Evolutionary conservation across 2,329 filamentous ascomycete genomes (phyloP).

Genomic region (Pyrenochaeta sp.): DNA sequence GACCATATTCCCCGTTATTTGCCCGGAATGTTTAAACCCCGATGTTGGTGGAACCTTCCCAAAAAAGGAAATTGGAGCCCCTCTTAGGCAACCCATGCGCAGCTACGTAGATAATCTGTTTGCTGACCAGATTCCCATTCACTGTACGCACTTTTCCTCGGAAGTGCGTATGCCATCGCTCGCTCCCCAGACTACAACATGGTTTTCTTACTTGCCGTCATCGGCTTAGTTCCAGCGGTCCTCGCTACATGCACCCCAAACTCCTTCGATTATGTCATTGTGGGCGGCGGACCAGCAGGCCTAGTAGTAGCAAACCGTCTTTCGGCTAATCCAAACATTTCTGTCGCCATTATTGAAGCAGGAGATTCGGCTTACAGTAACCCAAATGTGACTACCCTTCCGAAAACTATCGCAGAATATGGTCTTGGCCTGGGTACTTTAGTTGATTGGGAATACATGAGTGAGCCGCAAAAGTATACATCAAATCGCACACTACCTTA

Average conservation of each 20-base stretch:
- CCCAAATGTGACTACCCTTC: slow-evolving; percentile 38
- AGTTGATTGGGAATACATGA: slow-evolving; percentile 55
- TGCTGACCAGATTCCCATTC: background rate
- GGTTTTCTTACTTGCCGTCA: background rate
- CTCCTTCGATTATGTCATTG: slow-evolving; percentile 44
- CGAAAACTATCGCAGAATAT: slow-evolving; percentile 28
- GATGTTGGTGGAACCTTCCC: too few species aligned
- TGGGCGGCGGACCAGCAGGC: slow-evolving; percentile 46
- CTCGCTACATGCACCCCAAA: slow-evolving; percentile 13
- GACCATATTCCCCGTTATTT: too few species aligned
- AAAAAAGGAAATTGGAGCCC: too few species aligned
- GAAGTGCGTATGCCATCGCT: background rate
- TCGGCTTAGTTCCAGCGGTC: background rate
- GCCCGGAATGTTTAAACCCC: too few species aligned
- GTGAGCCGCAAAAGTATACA: slow-evolving; percentile 50
- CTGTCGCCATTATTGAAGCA: slow-evolving; percentile 46
- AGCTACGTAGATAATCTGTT: too few species aligned
- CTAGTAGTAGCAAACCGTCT: slow-evolving; percentile 42
- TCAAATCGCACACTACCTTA: slow-evolving; percentile 37
- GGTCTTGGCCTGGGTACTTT: slow-evolving; percentile 31
- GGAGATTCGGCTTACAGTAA: slow-evolving; percentile 42
- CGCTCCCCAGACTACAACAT: background rate
- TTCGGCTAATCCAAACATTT: slow-evolving; percentile 27
- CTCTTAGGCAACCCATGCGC: too few species aligned
- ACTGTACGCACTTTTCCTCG: background rate